Base-by-base conservation (phyloP, 2,329 filamentous ascomycete species). In the Cercospora sp. region DNA sequence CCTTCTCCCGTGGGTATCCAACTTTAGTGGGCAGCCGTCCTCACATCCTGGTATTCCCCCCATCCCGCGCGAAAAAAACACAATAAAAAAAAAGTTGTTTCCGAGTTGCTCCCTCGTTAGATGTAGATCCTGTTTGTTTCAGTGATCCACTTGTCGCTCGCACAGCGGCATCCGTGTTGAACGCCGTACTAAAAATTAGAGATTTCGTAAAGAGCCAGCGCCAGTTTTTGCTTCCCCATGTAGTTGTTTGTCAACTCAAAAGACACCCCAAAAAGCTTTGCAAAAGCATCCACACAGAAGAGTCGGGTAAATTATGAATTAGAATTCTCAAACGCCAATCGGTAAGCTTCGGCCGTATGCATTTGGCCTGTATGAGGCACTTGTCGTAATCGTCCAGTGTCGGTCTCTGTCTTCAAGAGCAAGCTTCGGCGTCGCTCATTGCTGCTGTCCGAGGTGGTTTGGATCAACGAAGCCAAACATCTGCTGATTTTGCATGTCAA, bases 381-480 rank as follows among this genome's bases (percentile, higher is more conserved):
- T 53, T 65, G 51, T 69, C 68, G 60, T 69, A 63, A 69, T 70
- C 69, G 64, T 71, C 57, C 68, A 72, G 58, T 70, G 45, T 65
- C 59, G 61, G 61, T 57, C 36, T 69, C 55, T 33, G 28, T 59
- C 48, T 65, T 68, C 69, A 60, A 60, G 60, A 63, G 66, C 36
- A 40, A 64, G 60, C 40, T 31, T 45, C 67, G 67, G 64, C 45
- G 23, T 31, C 45, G 20, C 65, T 65, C 68, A 71, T 51, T 72
- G 71, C 67, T 72, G 73, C 65, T 76, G 75, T 69, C 75, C 75
- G n/a, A 78, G 74, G 66, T 68, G 72, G 69, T 74, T 71, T 9
- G 82, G 82, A 69, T 84, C 82, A 64, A 84, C 80, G 61, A 81
- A 82, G 71, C 80, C 79, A 70, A 82, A 84, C 73, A 82, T 80